phyloP scores from a whole-genome alignment of 495 filamentous ascomycete species.

The Hypoxylon trugodes region DNA sequence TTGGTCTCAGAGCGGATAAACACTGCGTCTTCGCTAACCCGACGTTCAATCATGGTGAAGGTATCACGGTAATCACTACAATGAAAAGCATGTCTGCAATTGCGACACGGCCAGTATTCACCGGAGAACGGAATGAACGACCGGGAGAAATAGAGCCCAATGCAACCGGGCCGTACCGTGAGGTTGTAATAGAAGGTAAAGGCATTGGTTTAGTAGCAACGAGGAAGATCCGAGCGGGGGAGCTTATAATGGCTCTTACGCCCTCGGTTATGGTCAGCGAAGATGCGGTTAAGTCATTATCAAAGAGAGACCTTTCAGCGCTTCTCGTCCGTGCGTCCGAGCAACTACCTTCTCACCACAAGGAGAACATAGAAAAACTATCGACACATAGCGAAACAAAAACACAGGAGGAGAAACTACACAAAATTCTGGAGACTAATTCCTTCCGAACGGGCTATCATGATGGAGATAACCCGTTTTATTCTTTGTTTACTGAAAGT shows the following conservation, averaged over 20 bases:
- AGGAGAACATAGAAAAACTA: constrained; percentile 36
- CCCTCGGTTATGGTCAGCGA: constrained; percentile 48
- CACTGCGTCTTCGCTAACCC: constrained; percentile 44
- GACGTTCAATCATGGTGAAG: constrained; percentile 40
- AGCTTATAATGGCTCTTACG: constrained; percentile 43
- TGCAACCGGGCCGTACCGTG: constrained; percentile 21
- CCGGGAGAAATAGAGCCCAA: neutral
- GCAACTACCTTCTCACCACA: constrained; percentile 34
- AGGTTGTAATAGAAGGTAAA: constrained; percentile 40
- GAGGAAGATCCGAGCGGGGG: constrained; percentile 35
- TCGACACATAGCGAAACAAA: constrained; percentile 31
- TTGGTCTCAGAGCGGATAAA: constrained; percentile 23
- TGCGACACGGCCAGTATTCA: constrained; percentile 24
- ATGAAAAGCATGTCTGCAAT: constrained; percentile 28
- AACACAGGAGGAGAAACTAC: constrained; percentile 29
- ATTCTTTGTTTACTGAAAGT: constrained; percentile 41
- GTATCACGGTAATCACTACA: constrained; percentile 49
- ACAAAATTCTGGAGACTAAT: constrained; percentile 46
- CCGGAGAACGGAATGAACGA: neutral
- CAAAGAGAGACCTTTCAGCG: constrained; percentile 26
- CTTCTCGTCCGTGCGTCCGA: constrained; percentile 41
- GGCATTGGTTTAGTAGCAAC: constrained; percentile 47
- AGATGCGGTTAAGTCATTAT: constrained; percentile 34
- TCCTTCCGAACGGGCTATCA: constrained; percentile 42
- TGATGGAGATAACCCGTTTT: constrained; percentile 41